A percentile compares a stretch with the other conserved stretches of the same genome.
phyloP scores from a whole-genome alignment of 495 filamentous ascomycete genomes.

The Lepidopterella palustris region DNA sequence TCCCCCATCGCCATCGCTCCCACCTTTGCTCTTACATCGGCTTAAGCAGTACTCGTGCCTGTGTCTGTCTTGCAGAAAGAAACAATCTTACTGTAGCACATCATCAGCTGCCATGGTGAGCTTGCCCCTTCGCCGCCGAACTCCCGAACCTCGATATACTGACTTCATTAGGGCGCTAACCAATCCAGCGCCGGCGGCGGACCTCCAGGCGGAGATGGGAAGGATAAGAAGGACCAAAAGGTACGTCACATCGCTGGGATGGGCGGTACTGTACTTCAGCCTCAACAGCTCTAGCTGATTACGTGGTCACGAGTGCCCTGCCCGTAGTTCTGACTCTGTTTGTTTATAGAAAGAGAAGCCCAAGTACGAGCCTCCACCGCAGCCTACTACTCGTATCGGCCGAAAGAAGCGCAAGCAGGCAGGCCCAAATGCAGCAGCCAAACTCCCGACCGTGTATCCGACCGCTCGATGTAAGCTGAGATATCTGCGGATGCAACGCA shows the following conservation, averaged over 20 bases:
- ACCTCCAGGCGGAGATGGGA: constrained; percentile 61
- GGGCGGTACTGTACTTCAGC: not conserved
- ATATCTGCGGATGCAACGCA: constrained; percentile 94
- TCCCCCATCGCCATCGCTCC: not conserved
- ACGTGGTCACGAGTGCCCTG: constrained; percentile 6
- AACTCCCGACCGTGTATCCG: constrained; percentile 87
- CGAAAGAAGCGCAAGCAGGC: constrained; percentile 93
- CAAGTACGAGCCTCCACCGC: constrained; percentile 96
- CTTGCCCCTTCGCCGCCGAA: constrained; percentile 3
- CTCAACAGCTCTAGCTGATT: not conserved
- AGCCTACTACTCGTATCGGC: constrained; percentile 94
- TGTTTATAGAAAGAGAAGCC: constrained; percentile 87
- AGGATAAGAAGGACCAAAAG: constrained; percentile 93
- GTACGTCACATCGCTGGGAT: constrained; percentile 43
- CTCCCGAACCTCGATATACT: constrained; percentile 18
- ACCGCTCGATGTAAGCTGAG: constrained; percentile 96
- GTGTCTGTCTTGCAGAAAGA: not conserved
- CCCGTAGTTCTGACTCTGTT: constrained; percentile 10
- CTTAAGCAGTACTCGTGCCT: not conserved
- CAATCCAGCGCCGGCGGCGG: constrained; percentile 77
- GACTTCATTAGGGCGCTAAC: constrained; percentile 60
- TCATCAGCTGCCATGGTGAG: constrained; percentile 21
- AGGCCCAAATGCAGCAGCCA: constrained; percentile 87
- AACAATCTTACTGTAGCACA: not conserved
- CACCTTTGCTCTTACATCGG: not conserved